Evolutionary conservation across 2,329 filamentous ascomycete species (phyloP), one percentile per base, ranked within the genome.

Genomic region (Fonsecaea monophora): DNA sequence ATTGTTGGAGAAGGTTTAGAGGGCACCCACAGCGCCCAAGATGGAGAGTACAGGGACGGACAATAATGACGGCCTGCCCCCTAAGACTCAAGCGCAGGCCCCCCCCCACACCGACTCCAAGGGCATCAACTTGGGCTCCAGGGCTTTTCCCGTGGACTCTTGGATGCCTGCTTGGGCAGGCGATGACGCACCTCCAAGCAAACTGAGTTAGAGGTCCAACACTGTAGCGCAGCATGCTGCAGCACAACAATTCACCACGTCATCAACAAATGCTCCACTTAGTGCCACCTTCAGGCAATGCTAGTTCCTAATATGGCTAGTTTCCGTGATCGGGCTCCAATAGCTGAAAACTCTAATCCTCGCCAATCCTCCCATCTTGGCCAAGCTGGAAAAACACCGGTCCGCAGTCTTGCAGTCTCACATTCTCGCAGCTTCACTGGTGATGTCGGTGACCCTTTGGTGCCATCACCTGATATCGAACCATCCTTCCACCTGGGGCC

Each of bases 261-360:
- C 57, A 60, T 60, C 57, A 60, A 13, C 15, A 6, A 8, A 5
- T 48, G 10, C n/a, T 40, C 57, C 57, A 60, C 57, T 50, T 60
- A 32, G 30, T 32, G 1, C 30, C 30, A 32, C 30, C 30, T 0
- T 32, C 10, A 18, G 18, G 8, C n/a, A 45, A 21, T 35, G 2
- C 0, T 35, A 54, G 55, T n/a, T 1, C 66, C 35, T 2, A 4
- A 60, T 18, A 35, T 12, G 30, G 60, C 35, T 68, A 66, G 60
- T 12, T 30, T 4, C 34, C 56, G 48, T 13, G 21, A 7, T 57
- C 58, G 32, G 57, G 37, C 25, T 40, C 10, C 40, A 61, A 62
- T 69, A 69, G 67, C 64, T 12, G 30, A 4, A 42, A 66, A 69
- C 56, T 53, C 38, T 66, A 32, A 53, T 32, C 32, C 57, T 53